phyloP scores from a whole-genome alignment of 2,329 filamentous ascomycete genomes.

The Paraphoma sp. region DNA sequence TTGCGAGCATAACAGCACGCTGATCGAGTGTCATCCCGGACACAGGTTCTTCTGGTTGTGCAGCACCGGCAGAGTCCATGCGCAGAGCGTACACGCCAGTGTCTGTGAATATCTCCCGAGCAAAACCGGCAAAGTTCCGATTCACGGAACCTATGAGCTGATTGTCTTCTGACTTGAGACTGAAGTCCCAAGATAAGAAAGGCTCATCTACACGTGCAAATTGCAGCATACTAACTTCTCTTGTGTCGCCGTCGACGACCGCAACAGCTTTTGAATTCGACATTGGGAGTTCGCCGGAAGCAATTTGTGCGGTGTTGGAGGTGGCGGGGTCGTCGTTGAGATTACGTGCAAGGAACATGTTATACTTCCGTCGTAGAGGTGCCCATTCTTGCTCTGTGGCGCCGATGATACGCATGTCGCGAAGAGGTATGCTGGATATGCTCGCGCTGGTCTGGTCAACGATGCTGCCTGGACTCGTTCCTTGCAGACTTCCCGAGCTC shows the following conservation, averaged over 20 bases:
- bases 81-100: slow-evolving; percentile 69
- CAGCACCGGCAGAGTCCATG: slow-evolving; percentile 65
- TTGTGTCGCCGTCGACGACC: slow-evolving; percentile 43
- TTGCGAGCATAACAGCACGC: slow-evolving; percentile 70
- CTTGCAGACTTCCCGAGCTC: slow-evolving; percentile 53
- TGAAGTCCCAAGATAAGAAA: slow-evolving; percentile 71
- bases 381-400: slow-evolving; percentile 71
- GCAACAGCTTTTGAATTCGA: slow-evolving; percentile 58
- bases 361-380: slow-evolving; percentile 67
- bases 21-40: slow-evolving; percentile 70
- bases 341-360: slow-evolving; percentile 65
- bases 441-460: slow-evolving; percentile 55
- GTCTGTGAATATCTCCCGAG: slow-evolving; percentile 69
- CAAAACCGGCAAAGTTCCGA: slow-evolving; percentile 68
- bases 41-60: slow-evolving; percentile 49
- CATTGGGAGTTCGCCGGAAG: slow-evolving; percentile 54
- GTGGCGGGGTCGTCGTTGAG: slow-evolving; percentile 46
- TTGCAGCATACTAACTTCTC: slow-evolving; percentile 59
- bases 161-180: slow-evolving; percentile 58
- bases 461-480: slow-evolving; percentile 52
- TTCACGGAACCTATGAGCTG: slow-evolving; percentile 67
- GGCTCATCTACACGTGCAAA: slow-evolving; percentile 70
- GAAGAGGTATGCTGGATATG: slow-evolving; percentile 61
- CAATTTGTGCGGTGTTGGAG: slow-evolving; percentile 48
- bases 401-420: slow-evolving; percentile 68